phyloP scores from a whole-genome alignment of 2,329 filamentous ascomycete genomes.

The Hymenoscyphus infarciens region DNA sequence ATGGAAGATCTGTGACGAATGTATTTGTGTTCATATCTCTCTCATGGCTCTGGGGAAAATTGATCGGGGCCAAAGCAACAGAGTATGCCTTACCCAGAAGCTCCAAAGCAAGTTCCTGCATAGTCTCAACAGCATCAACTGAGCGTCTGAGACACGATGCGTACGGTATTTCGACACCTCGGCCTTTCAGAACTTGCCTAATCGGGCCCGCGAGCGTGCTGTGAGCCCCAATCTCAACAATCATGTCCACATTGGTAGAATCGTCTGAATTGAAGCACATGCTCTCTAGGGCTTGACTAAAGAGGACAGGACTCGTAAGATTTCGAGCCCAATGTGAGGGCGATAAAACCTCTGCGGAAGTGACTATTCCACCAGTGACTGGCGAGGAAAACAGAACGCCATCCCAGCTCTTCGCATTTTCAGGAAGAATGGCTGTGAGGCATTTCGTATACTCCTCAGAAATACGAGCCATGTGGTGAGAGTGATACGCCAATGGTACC shows the following conservation, averaged over 20 bases:
- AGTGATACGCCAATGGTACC: slow-evolving; percentile 42
- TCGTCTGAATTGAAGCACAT: not conserved
- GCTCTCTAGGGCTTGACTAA: not conserved
- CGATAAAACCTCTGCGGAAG: not conserved
- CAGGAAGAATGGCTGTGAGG: not conserved
- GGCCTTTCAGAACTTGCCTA: slow-evolving; percentile 10
- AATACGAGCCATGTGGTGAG: slow-evolving; percentile 31
- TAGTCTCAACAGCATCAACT: slow-evolving; percentile 13
- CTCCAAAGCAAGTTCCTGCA: not conserved
- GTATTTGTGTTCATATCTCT: slow-evolving; percentile 8
- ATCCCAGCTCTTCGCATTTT: not conserved
- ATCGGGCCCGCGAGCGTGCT: slow-evolving; percentile 17
- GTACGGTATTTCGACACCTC: slow-evolving; percentile 22
- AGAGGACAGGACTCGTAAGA: not conserved
- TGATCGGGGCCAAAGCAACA: not conserved
- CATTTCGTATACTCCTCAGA: not conserved
- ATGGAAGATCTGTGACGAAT: slow-evolving; percentile 44
- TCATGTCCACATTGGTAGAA: not conserved
- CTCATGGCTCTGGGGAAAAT: slow-evolving; percentile 7
- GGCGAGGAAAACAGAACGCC: not conserved
- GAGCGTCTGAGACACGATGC: slow-evolving; percentile 11
- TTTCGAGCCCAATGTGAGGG: slow-evolving; percentile 2
- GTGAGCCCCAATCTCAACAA: slow-evolving; percentile 23
- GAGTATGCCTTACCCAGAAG: not conserved
- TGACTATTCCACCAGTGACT: not conserved